Base-by-base conservation (phyloP, 768 basidiomycete species). In the Mycena albidolilacea region DNA sequence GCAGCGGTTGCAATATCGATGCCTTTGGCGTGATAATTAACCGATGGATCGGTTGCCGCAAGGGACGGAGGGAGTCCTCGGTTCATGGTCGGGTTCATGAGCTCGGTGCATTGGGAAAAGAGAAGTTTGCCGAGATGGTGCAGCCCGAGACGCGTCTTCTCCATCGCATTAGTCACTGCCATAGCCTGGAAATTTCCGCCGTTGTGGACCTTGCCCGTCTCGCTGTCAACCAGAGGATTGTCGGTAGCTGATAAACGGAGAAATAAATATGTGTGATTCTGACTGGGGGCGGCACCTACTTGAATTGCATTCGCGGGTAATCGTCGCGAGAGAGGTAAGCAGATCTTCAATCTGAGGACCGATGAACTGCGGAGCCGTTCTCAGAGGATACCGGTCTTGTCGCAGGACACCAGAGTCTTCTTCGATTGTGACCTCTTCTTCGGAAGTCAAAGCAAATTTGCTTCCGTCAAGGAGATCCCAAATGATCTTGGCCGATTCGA, bases 131-230 rank as follows among this genome's bases (percentile, higher is more conserved):
- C 93, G 59, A 94, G 82, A 75, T 92, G 92, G 59, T 91, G 86
- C n/a, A 94, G 83, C 23, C 87, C 86, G 35, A 93, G 86, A 39
- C 95, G 92, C 19, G 93, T 93, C 81, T 95, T 95, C 80, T 96
- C 95, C 93, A 96, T 95, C 14, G 91, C 90, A 67, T 94, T 95
- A 9, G 94, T 94, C 50, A 96, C 90, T 4, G 94, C 86, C 88
- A 95, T 93, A 12, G 64, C 72, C 52, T 96, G 95, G 89, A 97
- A 97, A 80, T 96, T 96, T 17, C 95, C 95, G 39, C 94, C 95
- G 68, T 95, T 88, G 80, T 95, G 93, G 21, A 95, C 85, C 64
- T 83, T 84, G 2, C 90, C 90, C 7, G 88, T 89, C 75, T 90
- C 87, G 52, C 87, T 86, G 72, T 97, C 93, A 48, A 96, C 85